Evolutionary conservation across 371 early-diverging fungal species (phyloP).

Genomic region (Funneliformis caledonium): DNA sequence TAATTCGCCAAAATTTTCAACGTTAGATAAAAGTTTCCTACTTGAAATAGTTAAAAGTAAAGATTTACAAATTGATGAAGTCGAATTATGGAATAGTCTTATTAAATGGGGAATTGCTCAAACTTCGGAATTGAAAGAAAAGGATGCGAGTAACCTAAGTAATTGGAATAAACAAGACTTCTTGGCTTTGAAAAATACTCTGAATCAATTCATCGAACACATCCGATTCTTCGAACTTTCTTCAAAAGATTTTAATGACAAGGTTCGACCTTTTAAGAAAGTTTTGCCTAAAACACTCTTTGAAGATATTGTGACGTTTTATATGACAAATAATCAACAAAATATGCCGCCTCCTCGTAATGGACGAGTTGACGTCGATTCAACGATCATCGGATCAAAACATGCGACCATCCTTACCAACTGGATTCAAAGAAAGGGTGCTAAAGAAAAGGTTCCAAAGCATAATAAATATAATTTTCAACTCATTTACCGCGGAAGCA

Average conservation of each 20-base stretch:
- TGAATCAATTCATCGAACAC: background rate
- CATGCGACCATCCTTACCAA: slow-evolving; percentile 10
- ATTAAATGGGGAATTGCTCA: slow-evolving; percentile 28
- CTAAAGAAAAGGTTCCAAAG: background rate
- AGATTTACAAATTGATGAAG: slow-evolving; percentile 16
- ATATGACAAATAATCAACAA: background rate
- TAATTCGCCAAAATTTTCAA: background rate
- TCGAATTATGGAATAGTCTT: slow-evolving; percentile 10
- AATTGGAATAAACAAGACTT: slow-evolving; percentile 6
- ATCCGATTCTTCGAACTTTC: slow-evolving; percentile 13
- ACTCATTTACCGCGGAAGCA: slow-evolving; percentile 21
- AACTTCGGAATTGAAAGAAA: background rate
- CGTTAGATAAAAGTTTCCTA: background rate
- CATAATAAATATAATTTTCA: background rate
- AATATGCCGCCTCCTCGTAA: background rate
- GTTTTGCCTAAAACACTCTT: background rate
- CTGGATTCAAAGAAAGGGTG: background rate
- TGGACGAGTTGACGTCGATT: background rate
- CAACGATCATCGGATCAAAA: slow-evolving; percentile 12
- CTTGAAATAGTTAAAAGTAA: slow-evolving; percentile 8
- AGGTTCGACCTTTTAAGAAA: background rate
- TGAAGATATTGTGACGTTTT: background rate
- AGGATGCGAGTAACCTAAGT: background rate
- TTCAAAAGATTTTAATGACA: background rate
- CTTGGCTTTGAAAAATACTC: background rate